These are phyloP conservation scores for Proteromonas lacertae DNA, from an alignment of 352 stramenopile genomes.

Conservation along the genomic window DNA sequence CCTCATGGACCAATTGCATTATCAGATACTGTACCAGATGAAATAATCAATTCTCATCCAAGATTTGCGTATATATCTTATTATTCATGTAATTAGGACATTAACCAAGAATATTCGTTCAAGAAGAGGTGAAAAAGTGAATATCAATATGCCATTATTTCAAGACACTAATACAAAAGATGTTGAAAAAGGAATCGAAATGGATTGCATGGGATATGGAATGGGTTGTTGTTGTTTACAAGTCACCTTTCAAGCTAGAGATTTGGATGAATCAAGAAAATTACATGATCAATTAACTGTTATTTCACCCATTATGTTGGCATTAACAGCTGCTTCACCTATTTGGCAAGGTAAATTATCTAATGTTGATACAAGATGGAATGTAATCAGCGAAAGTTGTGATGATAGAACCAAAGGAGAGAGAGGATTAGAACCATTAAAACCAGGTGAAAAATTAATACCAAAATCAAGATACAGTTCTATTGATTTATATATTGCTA, in stretches of 20 bases:
- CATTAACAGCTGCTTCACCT: constrained; percentile 83
- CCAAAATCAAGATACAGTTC: constrained; percentile 66
- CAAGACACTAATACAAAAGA: not conserved
- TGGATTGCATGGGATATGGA: constrained; percentile 99
- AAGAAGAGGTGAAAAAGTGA: constrained; percentile 32
- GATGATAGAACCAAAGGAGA: constrained; percentile 60
- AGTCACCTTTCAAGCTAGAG: constrained; percentile 83
- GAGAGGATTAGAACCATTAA: constrained; percentile 31
- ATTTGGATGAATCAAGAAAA: constrained; percentile 85
- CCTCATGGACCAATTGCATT: not conserved
- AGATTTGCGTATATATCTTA: too few species aligned
- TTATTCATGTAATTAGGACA: too few species aligned
- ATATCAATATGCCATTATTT: constrained; percentile 27
- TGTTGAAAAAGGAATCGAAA: constrained; percentile 33
- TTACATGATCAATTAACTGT: constrained; percentile 97
- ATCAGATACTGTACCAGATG: not conserved
- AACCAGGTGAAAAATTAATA: constrained; percentile 48
- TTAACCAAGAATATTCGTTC: constrained; percentile 91
- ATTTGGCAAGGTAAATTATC: constrained; percentile 64
- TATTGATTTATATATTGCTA: constrained; percentile 2
- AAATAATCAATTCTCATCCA: constrained; percentile 90
- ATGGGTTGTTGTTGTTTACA: constrained; percentile 99
- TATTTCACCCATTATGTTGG: constrained; percentile 87
- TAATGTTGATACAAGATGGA: constrained; percentile 63
- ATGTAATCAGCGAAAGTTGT: constrained; percentile 77